Base-by-base conservation (phyloP, 1,284 basidiomycete genomes). In the Tausonia pullulans region DNA sequence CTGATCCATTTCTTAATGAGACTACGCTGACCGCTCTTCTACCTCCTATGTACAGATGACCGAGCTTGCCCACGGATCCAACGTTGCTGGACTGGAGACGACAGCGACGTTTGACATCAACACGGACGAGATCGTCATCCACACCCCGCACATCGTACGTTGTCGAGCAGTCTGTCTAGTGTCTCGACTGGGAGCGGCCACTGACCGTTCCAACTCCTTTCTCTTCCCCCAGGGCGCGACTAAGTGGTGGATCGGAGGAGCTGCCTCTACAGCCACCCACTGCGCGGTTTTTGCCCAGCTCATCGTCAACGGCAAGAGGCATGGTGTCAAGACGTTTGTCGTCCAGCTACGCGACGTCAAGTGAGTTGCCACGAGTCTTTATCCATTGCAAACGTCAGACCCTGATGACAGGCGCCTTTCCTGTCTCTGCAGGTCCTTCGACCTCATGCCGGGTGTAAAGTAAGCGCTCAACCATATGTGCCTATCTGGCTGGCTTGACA, bases 181-280 rank as follows among this genome's bases (percentile, higher is more conserved):
- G 4, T 60, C 58, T 27, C 44, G n/a, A 9, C 14, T 44, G 4
- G 14, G n/a, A 27, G 8, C 52, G 9, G 39, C 52, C 14, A 27
- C 52, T 56, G 16, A 56, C 27, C 27, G 27, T 27, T 27, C 27
- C 27, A 27, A 27, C 27, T 27, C 27, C 27, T 27, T 27, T 27
- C 27, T 56, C 16, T 43, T 56, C 39, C 27, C 54, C 9, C 54
- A 51, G 58, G 46, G 75, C n/a, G 79, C 79, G 4, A 81, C 79
- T 10, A 81, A 81, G 71, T 81, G 79, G 79, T 81, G 79, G 79
- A 83, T 82, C 69, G 81, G 81, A 58, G 81, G 81, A 60, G 81
- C 81, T 1, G 81, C 81, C 3, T 78, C 79, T 63, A 80, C 81
- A 2, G 81, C 81, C 5, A 83, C 81, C 5, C 81, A 83, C 72